Evolutionary conservation across 192 early-diverging fungal genomes (phyloP).

Genomic region (Coemansia javaensis): DNA sequence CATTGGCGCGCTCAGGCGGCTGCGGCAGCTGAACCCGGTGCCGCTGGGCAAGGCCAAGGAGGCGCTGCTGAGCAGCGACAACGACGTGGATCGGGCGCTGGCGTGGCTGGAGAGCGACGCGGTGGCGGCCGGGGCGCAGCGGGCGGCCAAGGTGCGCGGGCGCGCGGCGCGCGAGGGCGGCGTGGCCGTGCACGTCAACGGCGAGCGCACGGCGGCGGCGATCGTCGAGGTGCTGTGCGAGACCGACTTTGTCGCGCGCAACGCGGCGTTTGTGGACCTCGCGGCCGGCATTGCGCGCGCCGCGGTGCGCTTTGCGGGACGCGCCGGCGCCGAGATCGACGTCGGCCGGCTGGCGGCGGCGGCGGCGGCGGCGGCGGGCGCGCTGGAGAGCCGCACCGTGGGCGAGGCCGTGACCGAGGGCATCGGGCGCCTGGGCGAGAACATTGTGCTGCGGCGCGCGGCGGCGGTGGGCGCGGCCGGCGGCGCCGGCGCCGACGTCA

Average conservation of each 20-base stretch:
- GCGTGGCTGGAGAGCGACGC: conserved; percentile 76
- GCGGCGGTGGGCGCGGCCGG: conserved; percentile 17
- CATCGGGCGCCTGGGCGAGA: conserved; percentile 87
- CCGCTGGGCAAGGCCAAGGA: conserved; percentile 83
- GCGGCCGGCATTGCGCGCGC: conserved; percentile 41
- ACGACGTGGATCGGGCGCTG: conserved; percentile 72
- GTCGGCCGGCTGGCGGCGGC: background rate
- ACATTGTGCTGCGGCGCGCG: conserved; percentile 74
- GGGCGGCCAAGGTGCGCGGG: conserved; percentile 75
- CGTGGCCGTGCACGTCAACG: conserved; percentile 51
- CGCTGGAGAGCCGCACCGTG: conserved; percentile 42
- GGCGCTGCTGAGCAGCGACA: conserved; percentile 66
- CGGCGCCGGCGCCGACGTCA: conserved; percentile 7
- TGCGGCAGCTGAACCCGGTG: conserved; percentile 76
- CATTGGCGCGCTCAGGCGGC: conserved; percentile 60
- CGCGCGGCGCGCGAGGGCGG: conserved; percentile 77
- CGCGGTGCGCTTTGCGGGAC: conserved; percentile 2
- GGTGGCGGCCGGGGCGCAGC: conserved; percentile 62
- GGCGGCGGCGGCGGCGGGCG: background rate
- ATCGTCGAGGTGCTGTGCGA: conserved; percentile 80
- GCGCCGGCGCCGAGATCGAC: conserved; percentile 11
- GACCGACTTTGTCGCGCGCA: conserved; percentile 94
- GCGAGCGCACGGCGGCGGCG: conserved; percentile 49
- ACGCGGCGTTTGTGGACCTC: conserved; percentile 69
- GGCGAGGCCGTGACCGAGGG: conserved; percentile 64